Evolutionary conservation across 2,329 filamentous ascomycete genomes (phyloP).

Genomic region (Venturia pyrina): DNA sequence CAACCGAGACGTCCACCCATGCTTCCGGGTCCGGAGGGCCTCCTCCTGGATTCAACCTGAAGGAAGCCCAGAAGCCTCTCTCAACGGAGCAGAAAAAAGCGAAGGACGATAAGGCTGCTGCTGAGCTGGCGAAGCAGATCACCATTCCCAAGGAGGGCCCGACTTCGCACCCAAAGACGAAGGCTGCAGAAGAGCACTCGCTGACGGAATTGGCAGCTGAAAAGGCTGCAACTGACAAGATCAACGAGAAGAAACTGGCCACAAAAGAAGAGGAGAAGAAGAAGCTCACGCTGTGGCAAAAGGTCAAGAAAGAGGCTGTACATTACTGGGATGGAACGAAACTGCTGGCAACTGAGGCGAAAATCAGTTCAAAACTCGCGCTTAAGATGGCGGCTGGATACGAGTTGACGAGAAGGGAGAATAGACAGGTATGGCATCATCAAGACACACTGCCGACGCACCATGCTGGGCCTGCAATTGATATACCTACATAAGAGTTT

Average conservation of each 20-base stretch:
- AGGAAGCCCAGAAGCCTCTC: constrained; percentile 78
- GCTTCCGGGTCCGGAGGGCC: constrained; percentile 34
- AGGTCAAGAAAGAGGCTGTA: constrained; percentile 83
- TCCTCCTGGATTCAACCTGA: constrained; percentile 83
- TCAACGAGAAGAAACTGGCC: constrained; percentile 44
- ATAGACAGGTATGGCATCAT: constrained; percentile 55
- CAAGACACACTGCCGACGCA: neutral
- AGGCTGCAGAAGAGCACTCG: constrained; percentile 36
- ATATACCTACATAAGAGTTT: too few species aligned
- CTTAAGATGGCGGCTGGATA: constrained; percentile 98
- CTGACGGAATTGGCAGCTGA: constrained; percentile 54
- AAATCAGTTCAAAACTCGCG: constrained; percentile 81
- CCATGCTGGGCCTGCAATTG: too few species aligned
- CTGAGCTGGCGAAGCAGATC: constrained; percentile 16
- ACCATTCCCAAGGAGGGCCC: constrained; percentile 28
- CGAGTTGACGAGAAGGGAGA: constrained; percentile 86
- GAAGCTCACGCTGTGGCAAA: constrained; percentile 82
- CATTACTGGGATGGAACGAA: constrained; percentile 99
- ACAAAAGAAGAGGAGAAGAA: constrained; percentile 62
- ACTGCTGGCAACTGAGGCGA: constrained; percentile 81
- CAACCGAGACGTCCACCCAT: constrained; percentile 36
- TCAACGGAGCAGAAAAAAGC: constrained; percentile 42
- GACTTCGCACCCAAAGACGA: constrained; percentile 36
- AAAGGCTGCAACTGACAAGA: constrained; percentile 41
- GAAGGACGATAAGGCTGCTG: constrained; percentile 17